phyloP scores from a whole-genome alignment of 345 rosid species.

The Microthlaspi erraticum region DNA sequence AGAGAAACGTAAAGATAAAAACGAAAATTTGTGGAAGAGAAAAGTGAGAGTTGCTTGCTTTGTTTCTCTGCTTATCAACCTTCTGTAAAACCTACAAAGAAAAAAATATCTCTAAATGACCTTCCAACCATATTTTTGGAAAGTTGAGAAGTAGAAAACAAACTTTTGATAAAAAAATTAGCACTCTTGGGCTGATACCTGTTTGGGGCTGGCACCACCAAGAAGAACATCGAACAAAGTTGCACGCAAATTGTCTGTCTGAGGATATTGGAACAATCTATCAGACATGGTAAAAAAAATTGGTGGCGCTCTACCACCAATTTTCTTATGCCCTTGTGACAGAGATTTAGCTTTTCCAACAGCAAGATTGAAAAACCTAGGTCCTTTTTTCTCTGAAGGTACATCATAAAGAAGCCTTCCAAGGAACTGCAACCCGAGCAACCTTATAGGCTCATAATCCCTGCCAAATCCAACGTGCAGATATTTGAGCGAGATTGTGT shows the following conservation, averaged over 20 bases:
- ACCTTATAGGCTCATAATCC: constrained; percentile 88
- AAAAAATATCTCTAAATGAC: constrained; percentile 3
- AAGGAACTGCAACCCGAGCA: constrained; percentile 91
- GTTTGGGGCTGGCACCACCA: constrained; percentile 99
- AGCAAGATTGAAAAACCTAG: constrained; percentile 77
- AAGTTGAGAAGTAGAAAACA: constrained; percentile 25
- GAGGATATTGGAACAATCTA: constrained; percentile 78
- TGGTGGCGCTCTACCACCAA: constrained; percentile 64
- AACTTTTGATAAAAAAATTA: constrained; percentile 4
- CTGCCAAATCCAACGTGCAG: constrained; percentile 45
- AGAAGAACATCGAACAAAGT: constrained; percentile 95
- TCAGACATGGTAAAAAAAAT: constrained; percentile 76
- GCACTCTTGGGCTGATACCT: constrained; percentile 56
- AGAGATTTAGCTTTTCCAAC: constrained; percentile 75
- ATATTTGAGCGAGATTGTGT: constrained; percentile 14
- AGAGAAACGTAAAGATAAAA: constrained; percentile 77
- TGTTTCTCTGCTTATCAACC: constrained; percentile 64
- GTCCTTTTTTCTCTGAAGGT: constrained; percentile 87
- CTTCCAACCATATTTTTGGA: constrained; percentile 26
- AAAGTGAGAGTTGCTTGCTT: constrained; percentile 70
- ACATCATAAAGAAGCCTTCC: constrained; percentile 89
- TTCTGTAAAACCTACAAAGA: constrained; percentile 77
- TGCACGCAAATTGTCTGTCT: constrained; percentile 83
- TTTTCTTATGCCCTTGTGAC: constrained; percentile 65
- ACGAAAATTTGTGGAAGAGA: constrained; percentile 80